Base-by-base conservation (phyloP, 1,284 basidiomycete genomes). In the Cutaneotrichosporon sp. region DNA sequence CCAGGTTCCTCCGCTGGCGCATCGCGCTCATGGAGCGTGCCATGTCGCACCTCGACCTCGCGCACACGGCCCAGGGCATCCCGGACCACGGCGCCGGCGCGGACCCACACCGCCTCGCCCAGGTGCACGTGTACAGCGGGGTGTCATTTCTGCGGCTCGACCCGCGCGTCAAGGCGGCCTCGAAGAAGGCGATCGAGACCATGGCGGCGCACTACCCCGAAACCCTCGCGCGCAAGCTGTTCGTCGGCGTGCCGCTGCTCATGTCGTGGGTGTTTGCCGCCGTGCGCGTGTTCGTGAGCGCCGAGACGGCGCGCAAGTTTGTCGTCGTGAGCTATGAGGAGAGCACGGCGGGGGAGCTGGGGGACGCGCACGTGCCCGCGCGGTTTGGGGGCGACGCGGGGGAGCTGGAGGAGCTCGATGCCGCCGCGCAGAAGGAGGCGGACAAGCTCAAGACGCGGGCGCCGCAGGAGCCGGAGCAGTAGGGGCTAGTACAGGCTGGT, bases 261-360 rank as follows among this genome's bases (percentile, higher is more conserved):
- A 72, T 72, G 70, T 55, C 51, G 31, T 72, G 70, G 70, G 59
- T 72, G 58, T 69, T 68, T n/a, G 51, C 56, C 24, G 64, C 63
- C 3, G 60, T 69, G 18, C 60, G 61, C 22, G 27, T 72, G 61
- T 68, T 72, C 24, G 60, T 72, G 14, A 57, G 31, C 18, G 62
- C 60, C 5, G 68, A 68, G 46, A 72, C 70, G 45, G 61, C 60
- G 1, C 63, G 57, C 50, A 72, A 72, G 60, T 72, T 72, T 59
- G 61, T 62, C 22, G 63, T 69, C 13, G 50, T 72, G 13, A 58
- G 59, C 25, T 68, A 67, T 53, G 57, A 59, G 42, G 43, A 56
- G 38, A 65, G 64, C 52, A 38, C 66, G 22, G 67, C 60, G 13
- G 51, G 14, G 20, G 67, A 65, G 57, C 55, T 72, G 24, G 70